Evolutionary conservation across 1,139 yeast genomes (phyloP).

Genomic region (Nematodospora anomalae): DNA sequence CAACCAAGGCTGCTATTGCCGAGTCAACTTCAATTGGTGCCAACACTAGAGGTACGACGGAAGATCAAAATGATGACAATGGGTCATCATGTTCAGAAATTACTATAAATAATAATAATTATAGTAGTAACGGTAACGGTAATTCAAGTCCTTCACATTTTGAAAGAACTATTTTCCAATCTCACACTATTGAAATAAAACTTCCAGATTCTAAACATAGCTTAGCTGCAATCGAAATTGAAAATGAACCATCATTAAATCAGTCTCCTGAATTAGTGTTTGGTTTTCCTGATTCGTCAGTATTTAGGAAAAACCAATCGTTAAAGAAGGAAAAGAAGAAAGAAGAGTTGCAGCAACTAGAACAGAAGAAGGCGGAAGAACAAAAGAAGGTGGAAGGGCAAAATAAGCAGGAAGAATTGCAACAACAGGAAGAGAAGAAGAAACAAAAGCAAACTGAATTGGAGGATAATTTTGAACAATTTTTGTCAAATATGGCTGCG

Average conservation of each 20-base stretch:
- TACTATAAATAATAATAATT: neutral
- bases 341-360: neutral
- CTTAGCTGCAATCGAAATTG: conserved; percentile 8
- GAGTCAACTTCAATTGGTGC: too few species aligned
- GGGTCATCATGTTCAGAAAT: neutral
- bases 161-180: conserved; percentile 13
- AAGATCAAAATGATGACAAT: neutral
- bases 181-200: conserved; percentile 10
- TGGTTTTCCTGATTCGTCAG: conserved; percentile 6
- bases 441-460: neutral
- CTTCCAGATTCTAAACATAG: conserved; percentile 12
- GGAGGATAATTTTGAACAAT: neutral
- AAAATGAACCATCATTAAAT: conserved; percentile 3
- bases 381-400: neutral
- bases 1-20: neutral
- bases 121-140: too few species aligned
- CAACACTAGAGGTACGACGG: too few species aligned
- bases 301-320: neutral
- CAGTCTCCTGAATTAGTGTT: conserved; percentile 2
- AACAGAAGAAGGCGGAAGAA: neutral
- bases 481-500: neutral
- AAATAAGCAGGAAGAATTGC: too few species aligned
- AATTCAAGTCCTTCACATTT: conserved; percentile 5
- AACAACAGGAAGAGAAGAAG: neutral
- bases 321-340: neutral